Base-by-base conservation (phyloP, 306 rosid species). In the Castanea mollissima region DNA sequence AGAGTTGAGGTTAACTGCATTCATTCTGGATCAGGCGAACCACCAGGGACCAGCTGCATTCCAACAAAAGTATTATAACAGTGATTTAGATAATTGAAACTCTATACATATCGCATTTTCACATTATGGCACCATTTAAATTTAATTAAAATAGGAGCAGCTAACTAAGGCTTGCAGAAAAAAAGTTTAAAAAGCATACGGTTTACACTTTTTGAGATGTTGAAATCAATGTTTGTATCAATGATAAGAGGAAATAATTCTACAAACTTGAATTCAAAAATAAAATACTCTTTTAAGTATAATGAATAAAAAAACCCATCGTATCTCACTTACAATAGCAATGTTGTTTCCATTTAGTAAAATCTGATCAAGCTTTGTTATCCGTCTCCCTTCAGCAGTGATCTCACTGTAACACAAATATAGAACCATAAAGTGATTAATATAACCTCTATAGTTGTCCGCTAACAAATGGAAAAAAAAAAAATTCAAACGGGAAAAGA, bases 321-420 rank as follows among this genome's bases (percentile, higher is more conserved):
- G 18, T 16, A 35, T 68, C 64, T 58, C 21, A 90, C 98, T 95
- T 88, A 95, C 99, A 88, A 95, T 93, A n/a, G 99, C 98, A 89
- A 93, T 95, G 86, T 95, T 93, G 96, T 95, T 95, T 78, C 99
- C 98, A 25, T 93, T 93, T 62, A 95, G 96, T 80, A 95, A 86
- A 82, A 95, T 95, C 89, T 95, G 99, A 74, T 95, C 99, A 75
- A 95, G 94, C 87, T 95, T 95, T 72, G 99, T 95, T 84, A 95
- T 93, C 83, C 98, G 87, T 82, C 96, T 93, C 87, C 99, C 99
- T 86, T 95, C 98, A 25, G 97, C 83, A 58, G 99, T 95, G 78
- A 93, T 93, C 84, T 95, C 98, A 81, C 99, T 92, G 89, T 63
- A 23, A 86, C 71, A 78, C 32, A 63, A 65, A 80, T 20, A 62